Evolutionary conservation across 202 grass and related monocot species (phyloP), one percentile per base, ranked within the genome.

Genomic region (Setaria italica): DNA sequence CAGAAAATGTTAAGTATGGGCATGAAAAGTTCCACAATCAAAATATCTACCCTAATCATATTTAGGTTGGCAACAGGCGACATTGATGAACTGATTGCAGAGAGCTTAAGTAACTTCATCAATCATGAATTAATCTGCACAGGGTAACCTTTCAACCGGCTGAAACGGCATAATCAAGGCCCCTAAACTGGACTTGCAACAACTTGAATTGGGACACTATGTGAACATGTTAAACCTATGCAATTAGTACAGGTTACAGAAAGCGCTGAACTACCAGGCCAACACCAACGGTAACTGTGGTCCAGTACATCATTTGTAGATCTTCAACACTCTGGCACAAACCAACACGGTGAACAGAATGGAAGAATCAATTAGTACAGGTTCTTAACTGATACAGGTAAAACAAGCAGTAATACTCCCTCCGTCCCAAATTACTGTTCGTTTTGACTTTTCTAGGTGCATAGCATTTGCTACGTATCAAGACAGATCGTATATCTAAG

Each of bases 161-260:
- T 78, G 47, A 85, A 85, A 50, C 13, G 39, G 76, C 81, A 72
- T 45, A 82, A 51, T n/a, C 39, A 6, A 71, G 77, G 55, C 56
- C 34, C 81, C 71, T 65, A 85, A 79, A 72, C 46, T 70, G 85
- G 30, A 59, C 54, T 55, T 85, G 62, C 80, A 84, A 80, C 63
- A 66, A 71, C 71, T 47, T 47, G n/a, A 13, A 51, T 71, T 84
- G 68, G 70, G 45, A 54, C 70, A 80, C 29, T 62, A 62, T 60
- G 25, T 67, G 48, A 35, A 79, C 12, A 83, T 25, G 60, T 60
- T 17, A 69, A 60, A 63, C 46, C 51, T 70, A 47, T 35, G 58
- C 45, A 4, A 25, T 25, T 25, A 25, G 25, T 25, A 25, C 25
- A 25, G 25, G 25, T 25, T 25, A 25, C 25, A 25, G 25, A 17